phyloP scores from a whole-genome alignment of 805 yeast species.

The Starmera quercuum region DNA sequence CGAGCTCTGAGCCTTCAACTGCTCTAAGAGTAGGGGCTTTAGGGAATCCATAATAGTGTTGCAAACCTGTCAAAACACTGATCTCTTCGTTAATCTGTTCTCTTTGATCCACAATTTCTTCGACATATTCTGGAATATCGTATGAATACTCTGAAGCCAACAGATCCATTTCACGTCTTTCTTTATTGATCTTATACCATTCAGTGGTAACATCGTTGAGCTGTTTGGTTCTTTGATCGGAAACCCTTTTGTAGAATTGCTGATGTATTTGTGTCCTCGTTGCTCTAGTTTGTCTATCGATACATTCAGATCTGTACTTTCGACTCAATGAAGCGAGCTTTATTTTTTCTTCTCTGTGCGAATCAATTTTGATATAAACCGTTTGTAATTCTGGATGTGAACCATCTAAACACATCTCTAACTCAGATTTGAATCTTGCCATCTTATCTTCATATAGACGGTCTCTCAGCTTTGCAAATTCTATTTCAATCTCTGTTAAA shows the following conservation, averaged over 20 bases:
- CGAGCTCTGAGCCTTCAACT: constrained; percentile 65
- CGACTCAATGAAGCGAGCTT: constrained; percentile 40
- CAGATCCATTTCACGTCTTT: constrained; percentile 74
- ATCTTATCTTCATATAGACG: constrained; percentile 78
- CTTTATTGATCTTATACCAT: constrained; percentile 91
- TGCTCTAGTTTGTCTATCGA: constrained; percentile 75
- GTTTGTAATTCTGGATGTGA: constrained; percentile 84
- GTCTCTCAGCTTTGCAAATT: constrained; percentile 83
- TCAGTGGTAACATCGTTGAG: constrained; percentile 67
- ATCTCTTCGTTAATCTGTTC: constrained; percentile 62
- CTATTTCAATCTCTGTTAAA: constrained; percentile 73
- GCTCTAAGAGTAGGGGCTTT: constrained; percentile 64
- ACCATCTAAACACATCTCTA: constrained; percentile 81
- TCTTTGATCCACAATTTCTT: constrained; percentile 56
- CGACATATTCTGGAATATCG: constrained; percentile 30
- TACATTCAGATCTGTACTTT: constrained; percentile 65
- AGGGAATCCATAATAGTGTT: constrained; percentile 69
- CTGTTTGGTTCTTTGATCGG: constrained; percentile 59
- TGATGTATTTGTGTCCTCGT: constrained; percentile 78
- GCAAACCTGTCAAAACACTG: constrained; percentile 60
- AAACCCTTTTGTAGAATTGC: constrained; percentile 59
- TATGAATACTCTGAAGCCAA: constrained; percentile 38
- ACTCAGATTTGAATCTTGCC: constrained; percentile 67
- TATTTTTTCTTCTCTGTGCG: constrained; percentile 65
- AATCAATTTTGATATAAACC: constrained; percentile 63